These are phyloP conservation scores for Monosporascus sp. DNA, from an alignment of 2,329 filamentous ascomycete genomes.

Conservation along the genomic window DNA sequence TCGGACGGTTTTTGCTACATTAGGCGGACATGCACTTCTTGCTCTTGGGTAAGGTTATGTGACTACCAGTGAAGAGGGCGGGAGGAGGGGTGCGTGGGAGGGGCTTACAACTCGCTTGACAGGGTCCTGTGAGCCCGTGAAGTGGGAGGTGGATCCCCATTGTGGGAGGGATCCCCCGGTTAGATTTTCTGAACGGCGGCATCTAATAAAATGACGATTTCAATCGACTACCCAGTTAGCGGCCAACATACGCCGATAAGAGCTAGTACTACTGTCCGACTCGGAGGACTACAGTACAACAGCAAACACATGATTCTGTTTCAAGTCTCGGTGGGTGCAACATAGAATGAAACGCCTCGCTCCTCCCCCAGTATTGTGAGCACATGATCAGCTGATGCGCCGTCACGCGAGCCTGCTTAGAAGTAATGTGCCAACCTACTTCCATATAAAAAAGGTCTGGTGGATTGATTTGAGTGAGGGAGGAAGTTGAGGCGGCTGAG, in stretches of 20 bases:
- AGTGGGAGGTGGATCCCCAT: neutral
- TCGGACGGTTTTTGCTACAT: too few species aligned
- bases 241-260: neutral
- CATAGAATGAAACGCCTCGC: neutral
- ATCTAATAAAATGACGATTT: neutral
- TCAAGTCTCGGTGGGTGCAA: neutral
- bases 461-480: too few species aligned
- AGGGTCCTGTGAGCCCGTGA: neutral
- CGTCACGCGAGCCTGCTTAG: neutral
- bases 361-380: neutral
- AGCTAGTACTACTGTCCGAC: neutral
- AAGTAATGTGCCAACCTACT: neutral
- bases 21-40: too few species aligned
- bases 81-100: neutral
- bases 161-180: neutral
- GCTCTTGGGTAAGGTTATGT: too few species aligned
- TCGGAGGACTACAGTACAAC: neutral
- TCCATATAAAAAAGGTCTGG: neutral
- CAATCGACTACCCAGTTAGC: neutral
- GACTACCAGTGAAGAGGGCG: neutral
- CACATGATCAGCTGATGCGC: neutral
- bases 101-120: neutral
- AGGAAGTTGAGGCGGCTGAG: too few species aligned
- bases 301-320: neutral
- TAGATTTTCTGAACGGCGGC: neutral